Percentiles rank a stretch among this genome's conserved stretches.
phyloP scores from a whole-genome alignment of 345 rosid species.

The Erodium maritimum region DNA sequence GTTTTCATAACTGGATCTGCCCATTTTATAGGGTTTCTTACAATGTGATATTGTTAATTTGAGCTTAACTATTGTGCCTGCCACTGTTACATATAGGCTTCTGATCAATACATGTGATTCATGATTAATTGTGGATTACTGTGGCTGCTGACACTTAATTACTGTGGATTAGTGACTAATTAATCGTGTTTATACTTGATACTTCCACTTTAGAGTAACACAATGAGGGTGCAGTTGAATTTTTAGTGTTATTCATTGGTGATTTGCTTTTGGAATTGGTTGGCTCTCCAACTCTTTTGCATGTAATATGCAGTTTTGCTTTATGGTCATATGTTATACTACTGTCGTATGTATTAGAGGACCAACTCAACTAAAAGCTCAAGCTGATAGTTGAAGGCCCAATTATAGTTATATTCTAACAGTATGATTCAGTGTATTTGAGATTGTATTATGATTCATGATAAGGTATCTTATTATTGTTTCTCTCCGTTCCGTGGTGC shows the following conservation, averaged over 20 bases:
- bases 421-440: neutral
- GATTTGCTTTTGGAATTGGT: too few relatives aligned
- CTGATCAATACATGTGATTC: neutral
- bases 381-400: too few relatives aligned
- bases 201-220: neutral
- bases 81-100: neutral
- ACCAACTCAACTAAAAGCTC: too few relatives aligned
- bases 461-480: neutral
- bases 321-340: too few relatives aligned
- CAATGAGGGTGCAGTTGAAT: neutral
- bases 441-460: neutral
- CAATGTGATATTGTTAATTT: too few relatives aligned
- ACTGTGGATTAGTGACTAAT: too few relatives aligned
- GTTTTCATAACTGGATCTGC: too few relatives aligned
- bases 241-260: neutral
- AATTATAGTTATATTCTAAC: too few relatives aligned
- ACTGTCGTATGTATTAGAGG: neutral
- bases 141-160: too few relatives aligned
- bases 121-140: neutral
- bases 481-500: neutral
- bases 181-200: neutral
- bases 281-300: neutral
- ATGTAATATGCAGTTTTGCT: too few relatives aligned
- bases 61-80: neutral
- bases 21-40: too few relatives aligned